Base-by-base conservation (phyloP, 805 yeast species). In the Starmera dryadoides region DNA sequence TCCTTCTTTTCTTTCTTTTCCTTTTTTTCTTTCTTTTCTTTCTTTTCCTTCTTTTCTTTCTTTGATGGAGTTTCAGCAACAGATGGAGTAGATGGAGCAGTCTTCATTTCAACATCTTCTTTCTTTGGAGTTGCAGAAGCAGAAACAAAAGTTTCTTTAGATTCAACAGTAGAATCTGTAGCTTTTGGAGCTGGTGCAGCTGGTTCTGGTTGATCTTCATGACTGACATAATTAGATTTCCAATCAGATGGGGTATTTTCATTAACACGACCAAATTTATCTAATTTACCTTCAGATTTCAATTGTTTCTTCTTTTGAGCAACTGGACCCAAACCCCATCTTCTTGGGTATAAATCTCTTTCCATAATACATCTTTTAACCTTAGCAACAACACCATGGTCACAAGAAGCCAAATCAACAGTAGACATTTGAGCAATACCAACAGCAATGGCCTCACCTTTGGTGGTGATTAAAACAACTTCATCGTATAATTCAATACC, bases 331-430 rank as follows among this genome's bases (percentile, higher is more conserved):
- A 93, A 71, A 46, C 98, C 98, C 98, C 98, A 93, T 77, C 97
- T 83, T 77, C 98, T 85, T 69, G 98, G 98, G 67, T 93, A 93
- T 38, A 95, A 79, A 65, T 93, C 98, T 73, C 98, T 83, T 73
- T 93, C 98, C 98, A 93, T 93, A 56, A 93, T 93, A 73, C 98
- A 91, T 73, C 98, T 86, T 77, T 93, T 93, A 59, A 93, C 95
- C 73, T 86, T 88, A 51, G 98, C 96, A 58, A 91, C 98, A 44
- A 89, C 88, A 58, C 98, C 98, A 62, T 93, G 98, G 66, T 93
- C 98, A 68, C 98, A 91, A 25, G 93, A 69, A 45, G 96, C 89
- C 55, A 93, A 75, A 62, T 93, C 98, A 44, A 89, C 97, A 43
- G 97, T 87, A 42, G 98, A 83, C 98, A 93, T 93, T 71, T 91